Base-by-base conservation (phyloP, 345 rosid genomes). In the Anastatica hierochuntica region DNA sequence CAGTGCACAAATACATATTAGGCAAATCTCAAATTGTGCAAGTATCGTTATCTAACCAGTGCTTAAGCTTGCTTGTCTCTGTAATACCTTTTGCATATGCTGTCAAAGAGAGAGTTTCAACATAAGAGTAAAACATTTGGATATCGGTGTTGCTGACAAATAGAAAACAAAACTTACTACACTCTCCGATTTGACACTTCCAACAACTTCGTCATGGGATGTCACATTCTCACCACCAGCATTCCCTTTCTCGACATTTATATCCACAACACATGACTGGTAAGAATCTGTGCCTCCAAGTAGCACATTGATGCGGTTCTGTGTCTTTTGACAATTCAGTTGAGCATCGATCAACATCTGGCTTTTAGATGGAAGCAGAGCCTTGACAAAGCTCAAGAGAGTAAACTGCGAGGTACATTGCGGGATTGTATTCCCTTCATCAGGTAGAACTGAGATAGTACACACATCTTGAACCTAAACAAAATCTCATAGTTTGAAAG, bases 61-160 rank as follows among this genome's bases (percentile, higher is more conserved):
- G 46, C 62, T 80, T 42, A 80, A 64, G 80, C 96, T 90, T 40
- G 77, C 78, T 69, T 87, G 98, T 67, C 96, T 80, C 76, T 79
- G 86, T 68, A 90, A 62, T 43, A 79, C 71, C 69, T 78, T 86
- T 58, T 80, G 88, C 78, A 71, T 40, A 53, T 77, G 77, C 84
- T 79, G 71, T 15, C n/a, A 49, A 72, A 24, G 43, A 40, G 37
- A 60, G n/a, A n/a, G n/a, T n/a, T n/a, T n/a, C 50, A 63, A 14
- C 9, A 7, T 18, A 34, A 66, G 44, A 39, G 38, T 23, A 0
- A 43, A 23, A 47, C 56, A 19, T 43, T 34, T n/a, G 18, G 33
- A 53, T 36, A 52, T 43, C 46, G 31, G 5, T 7, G 8, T 8
- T 7, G 26, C 15, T 50, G 58, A 12, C 8, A 36, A 6, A 14